Evolutionary conservation across 805 yeast species (phyloP), one percentile per base, ranked within the genome.

Genomic region (Metschnikowia bowlesiae): DNA sequence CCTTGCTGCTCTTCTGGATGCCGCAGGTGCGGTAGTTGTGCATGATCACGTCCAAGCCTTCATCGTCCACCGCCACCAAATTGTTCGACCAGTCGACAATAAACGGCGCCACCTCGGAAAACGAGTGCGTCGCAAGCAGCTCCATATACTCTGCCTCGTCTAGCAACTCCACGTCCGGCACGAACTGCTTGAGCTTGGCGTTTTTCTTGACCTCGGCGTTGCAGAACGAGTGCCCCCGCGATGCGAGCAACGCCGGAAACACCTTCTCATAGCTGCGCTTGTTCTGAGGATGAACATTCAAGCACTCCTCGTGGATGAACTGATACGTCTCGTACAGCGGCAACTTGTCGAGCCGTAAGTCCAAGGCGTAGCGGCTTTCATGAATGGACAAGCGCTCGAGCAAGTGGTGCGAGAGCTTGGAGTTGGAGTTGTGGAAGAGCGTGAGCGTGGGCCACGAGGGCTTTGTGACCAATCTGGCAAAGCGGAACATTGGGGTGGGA

Each of bases 51-150:
- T 70, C 66, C 39, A 84, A 68, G 2, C 72, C 65, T 6, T 64
- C 59, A 44, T 70, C 74, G 55, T 79, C 74, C 38, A 77, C 74
- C 2, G 87, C 87, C 26, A 82, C 68, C 61, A 71, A 60, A 45
- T 76, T 74, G 56, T 80, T 73, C 54, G 78, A 81, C 87, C 87
- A 83, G 63, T 83, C 87, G 13, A 83, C 84, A 14, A 82, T 62
- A 43, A 64, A 57, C 8, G 68, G 66, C 36, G 54, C 47, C 39
- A 58, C 39, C 43, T 56, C 59, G 16, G 36, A 45, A 2, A 54
- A 54, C 11, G 50, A 38, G 39, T 52, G 57, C 28, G 47, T 43
- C 8, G 58, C 47, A 11, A 51, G 43, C 50, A 45, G 48, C 22
- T 53, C 53, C 47, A 42, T 47, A 41, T 57, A 57, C 26, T 50